Evolutionary conservation across 2,329 filamentous ascomycete species (phyloP).

Genomic region (Aspergillus viridinutans): DNA sequence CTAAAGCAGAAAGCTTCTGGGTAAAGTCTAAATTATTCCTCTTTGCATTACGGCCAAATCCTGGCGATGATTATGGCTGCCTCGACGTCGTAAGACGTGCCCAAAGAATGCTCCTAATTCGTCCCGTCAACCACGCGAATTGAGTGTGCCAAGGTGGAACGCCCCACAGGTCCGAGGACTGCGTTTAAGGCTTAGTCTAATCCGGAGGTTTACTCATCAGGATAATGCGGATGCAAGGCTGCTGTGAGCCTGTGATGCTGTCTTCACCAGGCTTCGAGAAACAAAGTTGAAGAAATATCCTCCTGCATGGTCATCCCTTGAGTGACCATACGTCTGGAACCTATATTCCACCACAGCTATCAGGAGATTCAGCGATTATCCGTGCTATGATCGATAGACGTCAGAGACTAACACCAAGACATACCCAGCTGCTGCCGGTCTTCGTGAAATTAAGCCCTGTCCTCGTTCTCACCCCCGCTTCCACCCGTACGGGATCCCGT

Average conservation of each 20-base stretch:
- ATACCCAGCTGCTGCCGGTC: neutral
- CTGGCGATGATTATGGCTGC: too few species aligned
- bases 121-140: neutral
- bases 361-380: neutral
- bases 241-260: neutral
- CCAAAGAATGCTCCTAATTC: neutral
- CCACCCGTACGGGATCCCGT: neutral
- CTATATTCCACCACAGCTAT: neutral
- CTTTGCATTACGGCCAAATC: neutral
- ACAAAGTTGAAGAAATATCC: too few species aligned
- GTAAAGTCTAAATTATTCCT: neutral
- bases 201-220: neutral
- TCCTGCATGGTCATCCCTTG: neutral
- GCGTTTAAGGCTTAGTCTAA: neutral
- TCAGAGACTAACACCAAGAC: neutral
- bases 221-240: neutral
- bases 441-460: neutral
- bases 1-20: neutral
- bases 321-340: neutral
- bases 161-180: neutral
- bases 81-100: too few species aligned
- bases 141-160: neutral
- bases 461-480: neutral
- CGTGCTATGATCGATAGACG: neutral
- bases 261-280: too few species aligned